Evolutionary conservation across 345 rosid genomes (phyloP), one percentile per base, ranked within the genome.

Genomic region (Syzygium oleosum): DNA sequence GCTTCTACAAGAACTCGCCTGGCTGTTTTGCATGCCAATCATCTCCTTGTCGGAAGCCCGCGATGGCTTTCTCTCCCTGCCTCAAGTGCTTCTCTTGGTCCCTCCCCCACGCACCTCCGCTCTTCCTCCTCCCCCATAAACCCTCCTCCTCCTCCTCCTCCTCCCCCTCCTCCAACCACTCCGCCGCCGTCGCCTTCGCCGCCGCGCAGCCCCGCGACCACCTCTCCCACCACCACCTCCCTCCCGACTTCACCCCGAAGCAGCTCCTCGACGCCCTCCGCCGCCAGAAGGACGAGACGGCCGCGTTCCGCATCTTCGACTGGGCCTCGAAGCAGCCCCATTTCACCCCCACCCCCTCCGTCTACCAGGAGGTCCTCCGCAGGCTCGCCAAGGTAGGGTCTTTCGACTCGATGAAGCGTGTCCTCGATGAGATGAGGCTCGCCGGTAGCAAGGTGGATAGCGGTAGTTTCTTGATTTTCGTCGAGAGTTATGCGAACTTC

Each of bases 211-310:
- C 86, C 52, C 90, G 85, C 41, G 89, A 85, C 51, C 84, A 73
- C 84, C 31, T 38, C 91, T 86, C 88, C 63, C 79, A 46, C 83
- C 87, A 55, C 87, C 55, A 79, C 83, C 90, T 77, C 54, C 92
- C 98, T 78, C 87, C 94, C 3, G 87, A 94, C 89, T 93, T 93
- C 95, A 96, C 97, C 7, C 90, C 96, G 3, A 31, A 91, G 58
- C 94, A 96, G 90, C 97, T 98, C 89, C 95, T 95, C 87, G 91
- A 95, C 88, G 89, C 97, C 87, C 92, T 97, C 93, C 96, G 98
- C 86, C 93, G 90, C 89, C 96, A 95, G 88, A 87, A 85, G 59
- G 96, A 96, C 87, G 96, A 93, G 49, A 92, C 96, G 91, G 89
- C 96, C 3, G 96, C 95, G 10, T 96, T 96, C 55, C 94, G 94